These are phyloP conservation scores for Candida morakotiae DNA, from an alignment of 805 yeast genomes.

Conservation along the genomic window DNA sequence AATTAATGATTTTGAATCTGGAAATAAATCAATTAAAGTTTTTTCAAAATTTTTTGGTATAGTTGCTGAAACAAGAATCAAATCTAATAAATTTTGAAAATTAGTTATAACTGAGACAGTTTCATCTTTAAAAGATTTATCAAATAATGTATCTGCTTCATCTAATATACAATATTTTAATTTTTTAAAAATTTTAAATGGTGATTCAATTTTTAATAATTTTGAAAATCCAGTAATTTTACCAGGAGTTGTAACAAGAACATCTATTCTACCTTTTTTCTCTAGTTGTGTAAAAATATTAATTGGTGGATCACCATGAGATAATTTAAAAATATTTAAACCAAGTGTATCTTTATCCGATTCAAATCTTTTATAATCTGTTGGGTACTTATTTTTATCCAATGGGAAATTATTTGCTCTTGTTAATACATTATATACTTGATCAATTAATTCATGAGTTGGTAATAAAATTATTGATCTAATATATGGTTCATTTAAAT, in stretches of 20 bases:
- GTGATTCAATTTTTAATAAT: slow-evolving; percentile 24
- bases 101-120: slow-evolving; percentile 56
- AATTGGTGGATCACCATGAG: slow-evolving; percentile 51
- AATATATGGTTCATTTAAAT: slow-evolving; percentile 35
- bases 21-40: slow-evolving; percentile 57
- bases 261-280: slow-evolving; percentile 54
- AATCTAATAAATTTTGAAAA: slow-evolving; percentile 50
- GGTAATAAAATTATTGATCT: slow-evolving; percentile 80
- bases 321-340: slow-evolving; percentile 56
- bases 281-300: slow-evolving; percentile 46
- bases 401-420: slow-evolving; percentile 22
- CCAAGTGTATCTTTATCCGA: slow-evolving; percentile 26
- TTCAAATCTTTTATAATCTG: slow-evolving; percentile 20
- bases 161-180: slow-evolving; percentile 71
- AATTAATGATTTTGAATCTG: slow-evolving; percentile 45
- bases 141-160: slow-evolving; percentile 92
- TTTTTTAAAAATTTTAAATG: slow-evolving; percentile 34
- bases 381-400: slow-evolving; percentile 16
- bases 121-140: slow-evolving; percentile 67
- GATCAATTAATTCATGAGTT: slow-evolving; percentile 83
- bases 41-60: slow-evolving; percentile 74
- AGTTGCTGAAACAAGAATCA: slow-evolving; percentile 86
- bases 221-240: slow-evolving; percentile 48
- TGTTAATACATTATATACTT: slow-evolving; percentile 52
- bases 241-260: slow-evolving; percentile 82